phyloP scores from a whole-genome alignment of 192 early-diverging fungal species.

The Entrophospora sp. region DNA sequence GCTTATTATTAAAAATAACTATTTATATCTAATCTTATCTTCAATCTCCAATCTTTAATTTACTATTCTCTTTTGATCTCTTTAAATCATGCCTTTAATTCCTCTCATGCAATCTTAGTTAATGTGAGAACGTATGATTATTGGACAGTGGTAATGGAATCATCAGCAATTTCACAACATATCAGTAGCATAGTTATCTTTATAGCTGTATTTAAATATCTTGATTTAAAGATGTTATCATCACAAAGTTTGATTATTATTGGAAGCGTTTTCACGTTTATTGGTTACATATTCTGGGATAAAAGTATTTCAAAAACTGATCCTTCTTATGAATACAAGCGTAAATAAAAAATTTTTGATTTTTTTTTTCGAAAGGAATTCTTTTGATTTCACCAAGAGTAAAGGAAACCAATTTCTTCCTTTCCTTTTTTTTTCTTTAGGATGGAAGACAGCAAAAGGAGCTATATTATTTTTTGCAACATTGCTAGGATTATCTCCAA shows the following conservation, averaged over 20 bases:
- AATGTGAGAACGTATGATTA: constrained; percentile 81
- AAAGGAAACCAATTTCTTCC: no score
- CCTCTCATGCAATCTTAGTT: no score
- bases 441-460: constrained; percentile 46
- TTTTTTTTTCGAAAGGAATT: neutral
- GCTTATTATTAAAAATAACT: neutral
- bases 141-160: constrained; percentile 67
- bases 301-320: constrained; percentile 35
- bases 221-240: constrained; percentile 49
- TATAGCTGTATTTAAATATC: constrained; percentile 77
- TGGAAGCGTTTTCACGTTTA: constrained; percentile 44
- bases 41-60: no score
- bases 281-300: constrained; percentile 71
- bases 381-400: neutral
- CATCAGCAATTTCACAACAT: constrained; percentile 75
- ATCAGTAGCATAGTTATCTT: constrained; percentile 79
- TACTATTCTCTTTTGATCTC: no score
- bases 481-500: constrained; percentile 77
- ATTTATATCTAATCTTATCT: no score
- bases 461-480: constrained; percentile 66
- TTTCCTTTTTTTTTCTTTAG: constrained; percentile 18
- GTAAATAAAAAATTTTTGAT: constrained; percentile 11
- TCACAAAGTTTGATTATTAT: constrained; percentile 48
- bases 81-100: no score
- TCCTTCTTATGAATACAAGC: constrained; percentile 37